Percentiles rank a stretch among this genome's conserved stretches.
phyloP scores from a whole-genome alignment of 1,284 basidiomycete genomes.

The Flammula alnicola region DNA sequence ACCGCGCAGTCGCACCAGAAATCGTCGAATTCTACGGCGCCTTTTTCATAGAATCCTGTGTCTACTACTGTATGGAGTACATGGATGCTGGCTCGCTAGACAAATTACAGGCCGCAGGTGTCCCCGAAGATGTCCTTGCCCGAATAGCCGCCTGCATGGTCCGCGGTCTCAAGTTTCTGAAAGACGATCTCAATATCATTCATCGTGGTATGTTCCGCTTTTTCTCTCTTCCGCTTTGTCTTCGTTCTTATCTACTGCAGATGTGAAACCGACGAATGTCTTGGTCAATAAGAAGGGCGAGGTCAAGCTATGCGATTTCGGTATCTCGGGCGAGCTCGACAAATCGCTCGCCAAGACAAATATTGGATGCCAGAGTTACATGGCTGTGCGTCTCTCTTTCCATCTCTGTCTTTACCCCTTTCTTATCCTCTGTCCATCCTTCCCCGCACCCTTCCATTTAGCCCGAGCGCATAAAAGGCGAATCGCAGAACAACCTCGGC shows the following conservation, averaged over 20 bases:
- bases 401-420: no score
- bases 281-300: constrained; percentile 89
- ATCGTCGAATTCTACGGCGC: constrained; percentile 99
- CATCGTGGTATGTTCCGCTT: constrained; percentile 72
- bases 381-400: constrained; percentile 86
- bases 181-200: constrained; percentile 96
- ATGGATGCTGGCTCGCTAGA: constrained; percentile 98
- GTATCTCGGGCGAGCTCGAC: constrained; percentile 96
- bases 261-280: constrained; percentile 98
- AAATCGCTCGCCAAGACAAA: constrained; percentile 97
- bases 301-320: constrained; percentile 97
- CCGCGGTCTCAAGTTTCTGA: constrained; percentile 92
- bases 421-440: not conserved
- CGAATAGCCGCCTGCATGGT: constrained; percentile 86
- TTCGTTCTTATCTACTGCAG: constrained; percentile 40
- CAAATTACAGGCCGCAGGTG: constrained; percentile 70
- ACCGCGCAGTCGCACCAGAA: constrained; percentile 88
- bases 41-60: constrained; percentile 98
- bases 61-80: constrained; percentile 99
- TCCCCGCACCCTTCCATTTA: constrained; percentile 35
- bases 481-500: constrained; percentile 83
- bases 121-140: constrained; percentile 87
- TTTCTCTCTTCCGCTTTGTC: not conserved
- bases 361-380: constrained; percentile 98
- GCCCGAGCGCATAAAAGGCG: constrained; percentile 96